These are phyloP conservation scores for Lachnellula cervina DNA, from an alignment of 2,329 filamentous ascomycete species.

Conservation along the genomic window DNA sequence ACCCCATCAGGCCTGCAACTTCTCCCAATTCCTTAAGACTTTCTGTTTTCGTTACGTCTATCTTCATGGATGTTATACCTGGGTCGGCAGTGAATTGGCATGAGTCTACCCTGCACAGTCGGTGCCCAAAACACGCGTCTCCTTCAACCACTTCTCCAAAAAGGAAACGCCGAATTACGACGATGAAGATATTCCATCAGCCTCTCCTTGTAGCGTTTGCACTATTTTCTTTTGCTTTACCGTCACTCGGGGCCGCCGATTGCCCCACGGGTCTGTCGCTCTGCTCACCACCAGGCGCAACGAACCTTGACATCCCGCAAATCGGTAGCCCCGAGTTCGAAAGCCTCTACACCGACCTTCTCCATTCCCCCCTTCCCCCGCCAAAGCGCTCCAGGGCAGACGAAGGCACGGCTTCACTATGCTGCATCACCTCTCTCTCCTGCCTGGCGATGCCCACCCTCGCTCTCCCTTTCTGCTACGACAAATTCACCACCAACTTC, in stretches of 20 bases:
- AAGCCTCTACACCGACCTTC: conserved; percentile 30
- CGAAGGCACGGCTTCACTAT: conserved; percentile 18
- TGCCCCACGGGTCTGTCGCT: conserved; percentile 28
- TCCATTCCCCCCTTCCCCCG: conserved; percentile 28
- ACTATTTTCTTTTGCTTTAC: too few species aligned
- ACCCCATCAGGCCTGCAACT: too few species aligned
- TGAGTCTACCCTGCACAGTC: too few species aligned
- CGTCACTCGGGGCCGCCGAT: neutral
- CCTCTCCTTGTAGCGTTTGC: too few species aligned
- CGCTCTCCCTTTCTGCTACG: conserved; percentile 46
- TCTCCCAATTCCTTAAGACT: too few species aligned
- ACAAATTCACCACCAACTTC: conserved; percentile 48
- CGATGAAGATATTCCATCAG: too few species aligned
- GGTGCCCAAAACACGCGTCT: too few species aligned
- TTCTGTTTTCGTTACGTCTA: too few species aligned
- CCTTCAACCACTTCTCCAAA: too few species aligned
- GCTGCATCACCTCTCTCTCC: conserved; percentile 22
- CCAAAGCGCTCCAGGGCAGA: conserved; percentile 12
- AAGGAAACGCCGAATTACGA: too few species aligned
- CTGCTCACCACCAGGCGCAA: conserved; percentile 31
- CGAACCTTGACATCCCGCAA: conserved; percentile 22
- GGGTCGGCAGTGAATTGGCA: too few species aligned
- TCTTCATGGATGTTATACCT: too few species aligned
- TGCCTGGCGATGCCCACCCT: conserved; percentile 28
- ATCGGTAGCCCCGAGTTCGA: conserved; percentile 28